Evolutionary conservation across 2,329 filamentous ascomycete genomes (phyloP).

Genomic region (Aspergillus proliferans): DNA sequence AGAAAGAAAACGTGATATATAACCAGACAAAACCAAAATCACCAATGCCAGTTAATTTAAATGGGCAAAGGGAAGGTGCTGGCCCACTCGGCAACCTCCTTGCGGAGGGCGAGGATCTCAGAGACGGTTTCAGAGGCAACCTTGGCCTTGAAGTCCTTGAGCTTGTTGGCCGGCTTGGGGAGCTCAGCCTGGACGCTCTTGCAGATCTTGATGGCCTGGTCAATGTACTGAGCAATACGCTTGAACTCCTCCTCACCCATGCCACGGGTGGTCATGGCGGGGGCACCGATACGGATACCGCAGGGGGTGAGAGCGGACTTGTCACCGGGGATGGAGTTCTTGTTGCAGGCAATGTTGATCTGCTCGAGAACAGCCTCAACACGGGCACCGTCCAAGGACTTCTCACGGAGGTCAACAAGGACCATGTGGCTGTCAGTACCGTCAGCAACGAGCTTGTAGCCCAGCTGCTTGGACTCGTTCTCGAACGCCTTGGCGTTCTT

Average conservation of each 20-base stretch:
- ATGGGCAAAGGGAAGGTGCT: slow-evolving; percentile 81
- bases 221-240: slow-evolving; percentile 83
- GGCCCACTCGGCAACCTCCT: slow-evolving; percentile 86
- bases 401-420: slow-evolving; percentile 82
- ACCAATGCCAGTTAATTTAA: slow-evolving; percentile 20
- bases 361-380: slow-evolving; percentile 94
- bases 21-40: background rate
- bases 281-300: slow-evolving; percentile 92
- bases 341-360: slow-evolving; percentile 99
- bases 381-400: slow-evolving; percentile 80
- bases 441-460: slow-evolving; percentile 84
- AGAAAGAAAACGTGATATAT: slow-evolving; percentile 7
- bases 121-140: slow-evolving; percentile 69
- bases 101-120: slow-evolving; percentile 77
- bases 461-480: slow-evolving; percentile 59
- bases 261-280: slow-evolving; percentile 94
- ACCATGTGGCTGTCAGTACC: slow-evolving; percentile 98
- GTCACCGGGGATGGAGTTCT: slow-evolving; percentile 97
- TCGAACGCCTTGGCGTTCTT: slow-evolving; percentile 87
- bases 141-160: slow-evolving; percentile 98
- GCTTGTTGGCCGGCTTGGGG: slow-evolving; percentile 97
- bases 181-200: slow-evolving; percentile 77
- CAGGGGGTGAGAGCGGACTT: slow-evolving; percentile 92
- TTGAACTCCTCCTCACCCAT: slow-evolving; percentile 91
- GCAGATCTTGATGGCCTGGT: slow-evolving; percentile 80